These are phyloP conservation scores for Phlebopus sp. DNA, from an alignment of 1,284 basidiomycete genomes.

Conservation along the genomic window DNA sequence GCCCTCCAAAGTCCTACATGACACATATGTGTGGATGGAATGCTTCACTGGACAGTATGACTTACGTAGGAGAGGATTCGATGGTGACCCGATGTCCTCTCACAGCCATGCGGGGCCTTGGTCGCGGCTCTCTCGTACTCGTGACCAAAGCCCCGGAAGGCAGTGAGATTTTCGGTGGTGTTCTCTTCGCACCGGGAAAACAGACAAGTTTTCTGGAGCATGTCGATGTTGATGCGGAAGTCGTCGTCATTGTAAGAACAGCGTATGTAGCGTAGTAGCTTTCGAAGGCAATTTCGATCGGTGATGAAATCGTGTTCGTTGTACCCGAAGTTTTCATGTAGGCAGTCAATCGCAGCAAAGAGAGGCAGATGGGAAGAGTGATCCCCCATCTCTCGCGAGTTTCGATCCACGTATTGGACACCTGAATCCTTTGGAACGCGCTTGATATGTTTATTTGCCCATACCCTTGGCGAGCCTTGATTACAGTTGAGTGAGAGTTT, in stretches of 20 bases:
- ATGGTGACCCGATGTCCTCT: slow-evolving; percentile 29
- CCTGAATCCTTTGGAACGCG: slow-evolving; percentile 19
- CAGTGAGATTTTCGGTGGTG: slow-evolving; percentile 10
- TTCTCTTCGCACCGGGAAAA: slow-evolving; percentile 18
- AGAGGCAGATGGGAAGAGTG: slow-evolving; percentile 22
- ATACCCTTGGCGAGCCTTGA: slow-evolving; percentile 18
- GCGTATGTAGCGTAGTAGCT: slow-evolving; percentile 23
- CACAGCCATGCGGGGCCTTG: slow-evolving; percentile 22
- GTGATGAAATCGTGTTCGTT: slow-evolving; percentile 22
- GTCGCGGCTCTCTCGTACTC: slow-evolving; percentile 24
- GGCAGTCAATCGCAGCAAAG: slow-evolving; percentile 20
- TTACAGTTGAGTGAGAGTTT: too few relatives aligned
- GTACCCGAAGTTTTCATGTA: slow-evolving; percentile 17
- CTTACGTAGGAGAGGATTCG: slow-evolving; percentile 32
- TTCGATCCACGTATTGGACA: slow-evolving; percentile 20
- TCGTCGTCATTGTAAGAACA: slow-evolving; percentile 8
- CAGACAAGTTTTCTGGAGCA: slow-evolving; percentile 18
- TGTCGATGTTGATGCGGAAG: slow-evolving; percentile 27
- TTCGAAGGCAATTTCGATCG: slow-evolving; percentile 28
- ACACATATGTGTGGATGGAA: not conserved
- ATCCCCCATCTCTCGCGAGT: slow-evolving; percentile 16
- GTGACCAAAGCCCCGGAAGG: slow-evolving; percentile 19
- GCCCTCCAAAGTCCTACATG: slow-evolving; percentile 15
- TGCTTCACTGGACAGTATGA: not conserved
- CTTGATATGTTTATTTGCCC: slow-evolving; percentile 12